A percentile compares a stretch with the other conserved stretches of the same genome.
phyloP scores from a whole-genome alignment of 2,329 filamentous ascomycete species.

The Fusarium multiceps region DNA sequence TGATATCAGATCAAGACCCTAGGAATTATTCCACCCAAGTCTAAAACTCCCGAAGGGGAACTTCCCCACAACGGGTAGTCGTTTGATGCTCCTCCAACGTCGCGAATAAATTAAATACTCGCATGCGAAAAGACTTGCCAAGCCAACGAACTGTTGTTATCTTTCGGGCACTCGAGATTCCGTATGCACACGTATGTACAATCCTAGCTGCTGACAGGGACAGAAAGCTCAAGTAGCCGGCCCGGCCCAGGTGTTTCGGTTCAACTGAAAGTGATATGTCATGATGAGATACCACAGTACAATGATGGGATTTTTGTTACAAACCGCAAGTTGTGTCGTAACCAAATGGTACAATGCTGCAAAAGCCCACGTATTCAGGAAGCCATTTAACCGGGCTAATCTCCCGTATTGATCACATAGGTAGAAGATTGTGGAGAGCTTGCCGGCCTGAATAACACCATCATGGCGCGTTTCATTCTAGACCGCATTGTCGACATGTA shows the following conservation, averaged over 20 bases:
- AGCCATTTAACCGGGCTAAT: conserved; percentile 7
- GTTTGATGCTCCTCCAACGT: conserved; percentile 1
- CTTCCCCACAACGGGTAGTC: background rate
- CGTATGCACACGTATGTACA: background rate
- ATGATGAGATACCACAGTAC: conserved; percentile 4
- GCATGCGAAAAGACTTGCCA: background rate
- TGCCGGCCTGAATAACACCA: conserved; percentile 19
- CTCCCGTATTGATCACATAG: background rate
- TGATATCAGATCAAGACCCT: conserved; percentile 1
- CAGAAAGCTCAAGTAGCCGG: conserved; percentile 6
- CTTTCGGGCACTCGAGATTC: background rate
- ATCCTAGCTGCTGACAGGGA: conserved; percentile 10
- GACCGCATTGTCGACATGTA: conserved; percentile 21
- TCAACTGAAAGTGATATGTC: conserved; percentile 20
- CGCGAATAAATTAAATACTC: conserved; percentile 1
- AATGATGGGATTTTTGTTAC: background rate
- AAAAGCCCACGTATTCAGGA: conserved; percentile 10
- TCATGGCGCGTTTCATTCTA: conserved; percentile 30
- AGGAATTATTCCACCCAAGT: background rate
- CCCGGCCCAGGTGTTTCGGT: conserved; percentile 14
- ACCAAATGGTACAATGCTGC: background rate
- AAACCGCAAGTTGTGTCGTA: background rate
- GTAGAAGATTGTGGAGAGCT: conserved; percentile 24
- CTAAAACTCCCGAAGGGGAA: background rate
- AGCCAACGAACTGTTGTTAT: background rate